A percentile compares a stretch with the other conserved stretches of the same genome.
phyloP scores from a whole-genome alignment of 306 rosid species.

The Begonia peltatifolia region DNA sequence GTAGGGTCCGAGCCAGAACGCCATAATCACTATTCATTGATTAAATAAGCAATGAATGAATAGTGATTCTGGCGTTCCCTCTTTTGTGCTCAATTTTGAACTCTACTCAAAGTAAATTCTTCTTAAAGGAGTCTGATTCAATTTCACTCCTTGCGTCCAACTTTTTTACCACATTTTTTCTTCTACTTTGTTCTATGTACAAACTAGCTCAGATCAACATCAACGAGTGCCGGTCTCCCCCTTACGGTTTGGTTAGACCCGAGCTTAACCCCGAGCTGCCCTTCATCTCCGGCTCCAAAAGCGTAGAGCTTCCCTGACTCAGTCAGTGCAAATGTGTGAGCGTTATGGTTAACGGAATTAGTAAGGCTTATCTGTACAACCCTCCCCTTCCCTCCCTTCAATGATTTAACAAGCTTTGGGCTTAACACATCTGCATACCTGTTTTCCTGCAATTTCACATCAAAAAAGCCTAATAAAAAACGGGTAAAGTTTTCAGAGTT shows the following conservation, averaged over 20 bases:
- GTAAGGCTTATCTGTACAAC: constrained; percentile 89
- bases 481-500: neutral
- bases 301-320: constrained; percentile 84
- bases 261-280: constrained; percentile 78
- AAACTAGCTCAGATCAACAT: constrained; percentile 55
- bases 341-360: constrained; percentile 81
- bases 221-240: constrained; percentile 60
- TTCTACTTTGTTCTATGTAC: too few species aligned
- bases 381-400: constrained; percentile 57
- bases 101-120: too few species aligned
- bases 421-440: constrained; percentile 48
- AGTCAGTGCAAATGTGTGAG: constrained; percentile 90
- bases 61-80: too few species aligned
- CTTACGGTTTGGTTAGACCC: constrained; percentile 61
- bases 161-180: too few species aligned
- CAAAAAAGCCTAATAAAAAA: neutral
- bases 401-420: constrained; percentile 64
- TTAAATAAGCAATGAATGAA: too few species aligned
- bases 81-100: too few species aligned
- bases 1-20: too few species aligned
- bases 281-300: constrained; percentile 92
- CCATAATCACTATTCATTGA: too few species aligned
- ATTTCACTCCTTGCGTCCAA: too few species aligned
- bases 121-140: too few species aligned
- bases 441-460: constrained; percentile 35